These are phyloP conservation scores for Mortierella sp. DNA, from an alignment of 371 early-diverging fungal genomes.

Conservation along the genomic window DNA sequence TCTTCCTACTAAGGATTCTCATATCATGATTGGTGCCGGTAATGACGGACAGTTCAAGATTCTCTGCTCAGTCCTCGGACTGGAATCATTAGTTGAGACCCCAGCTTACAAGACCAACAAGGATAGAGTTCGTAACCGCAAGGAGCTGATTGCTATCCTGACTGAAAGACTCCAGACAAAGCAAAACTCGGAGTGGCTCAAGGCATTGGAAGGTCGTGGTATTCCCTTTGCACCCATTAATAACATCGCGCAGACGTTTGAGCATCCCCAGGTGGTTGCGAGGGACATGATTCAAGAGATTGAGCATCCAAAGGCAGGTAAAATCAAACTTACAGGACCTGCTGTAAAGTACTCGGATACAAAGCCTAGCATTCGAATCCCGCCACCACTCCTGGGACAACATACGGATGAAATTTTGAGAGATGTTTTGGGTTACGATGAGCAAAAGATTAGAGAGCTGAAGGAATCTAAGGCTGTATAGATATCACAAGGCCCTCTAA, in stretches of 20 bases:
- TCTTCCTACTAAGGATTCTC: constrained; percentile 82
- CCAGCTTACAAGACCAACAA: constrained; percentile 71
- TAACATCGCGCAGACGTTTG: constrained; percentile 86
- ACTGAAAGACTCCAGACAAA: constrained; percentile 62
- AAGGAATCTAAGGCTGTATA: constrained; percentile 24
- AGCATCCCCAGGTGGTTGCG: constrained; percentile 88
- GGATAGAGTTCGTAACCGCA: constrained; percentile 80
- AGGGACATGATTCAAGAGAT: constrained; percentile 84
- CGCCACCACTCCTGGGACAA: constrained; percentile 91
- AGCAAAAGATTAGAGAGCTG: constrained; percentile 26
- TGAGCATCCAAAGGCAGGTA: constrained; percentile 85
- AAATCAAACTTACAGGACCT: constrained; percentile 79
- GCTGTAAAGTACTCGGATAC: constrained; percentile 87
- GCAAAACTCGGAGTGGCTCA: constrained; percentile 73
- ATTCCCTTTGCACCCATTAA: constrained; percentile 92
- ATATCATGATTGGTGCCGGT: constrained; percentile 91
- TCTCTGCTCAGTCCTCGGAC: constrained; percentile 64
- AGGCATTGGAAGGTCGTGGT: constrained; percentile 72
- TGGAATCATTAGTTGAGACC: constrained; percentile 65
- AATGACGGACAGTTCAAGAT: constrained; percentile 87
- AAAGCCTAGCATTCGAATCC: constrained; percentile 72
- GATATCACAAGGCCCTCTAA: neutral
- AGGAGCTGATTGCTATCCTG: constrained; percentile 68
- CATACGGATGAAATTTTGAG: constrained; percentile 84
- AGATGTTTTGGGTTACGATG: constrained; percentile 68